phyloP scores from a whole-genome alignment of 2,329 filamentous ascomycete species.

The Huntiella savannae region DNA sequence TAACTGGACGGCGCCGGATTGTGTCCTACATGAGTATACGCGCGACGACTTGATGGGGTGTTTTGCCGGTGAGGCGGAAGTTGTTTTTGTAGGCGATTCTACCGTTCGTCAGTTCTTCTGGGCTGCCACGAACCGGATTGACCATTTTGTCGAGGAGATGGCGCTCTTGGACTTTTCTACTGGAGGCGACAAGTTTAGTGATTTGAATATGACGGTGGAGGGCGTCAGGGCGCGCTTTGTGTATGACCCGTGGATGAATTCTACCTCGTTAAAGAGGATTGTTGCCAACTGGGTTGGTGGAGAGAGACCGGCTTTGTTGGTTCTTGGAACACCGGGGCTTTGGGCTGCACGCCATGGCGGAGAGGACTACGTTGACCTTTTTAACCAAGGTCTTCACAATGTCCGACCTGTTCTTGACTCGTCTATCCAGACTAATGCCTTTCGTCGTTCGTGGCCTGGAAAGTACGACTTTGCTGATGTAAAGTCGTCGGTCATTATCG shows the following conservation, averaged over 20 bases:
- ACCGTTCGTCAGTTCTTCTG: constrained; percentile 41
- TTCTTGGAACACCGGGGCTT: constrained; percentile 34
- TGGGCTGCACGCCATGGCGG: constrained; percentile 34
- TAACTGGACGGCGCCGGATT: constrained; percentile 41
- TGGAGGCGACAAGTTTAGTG: constrained; percentile 22
- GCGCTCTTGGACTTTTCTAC: constrained; percentile 19
- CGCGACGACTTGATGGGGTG: constrained; percentile 32
- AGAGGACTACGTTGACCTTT: constrained; percentile 25
- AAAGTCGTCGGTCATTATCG: constrained; percentile 16
- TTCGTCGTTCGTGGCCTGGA: not conserved
- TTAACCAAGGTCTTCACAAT: constrained; percentile 26
- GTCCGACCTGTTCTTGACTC: constrained; percentile 21
- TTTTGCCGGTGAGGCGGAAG: constrained; percentile 24
- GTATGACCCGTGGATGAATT: constrained; percentile 45
- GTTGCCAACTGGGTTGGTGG: constrained; percentile 16
- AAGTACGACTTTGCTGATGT: constrained; percentile 12
- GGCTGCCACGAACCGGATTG: constrained; percentile 30
- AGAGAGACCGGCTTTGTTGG: constrained; percentile 24
- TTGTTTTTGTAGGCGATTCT: constrained; percentile 44
- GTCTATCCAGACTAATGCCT: constrained; percentile 3
- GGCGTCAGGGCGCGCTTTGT: constrained; percentile 32
- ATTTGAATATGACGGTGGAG: constrained; percentile 22
- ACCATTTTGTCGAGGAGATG: constrained; percentile 20
- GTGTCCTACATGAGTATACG: constrained; percentile 37
- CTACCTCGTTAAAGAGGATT: constrained; percentile 15